Evolutionary conservation across 805 yeast genomes (phyloP).

Genomic region (Ogataea nakhonphanomensis): DNA sequence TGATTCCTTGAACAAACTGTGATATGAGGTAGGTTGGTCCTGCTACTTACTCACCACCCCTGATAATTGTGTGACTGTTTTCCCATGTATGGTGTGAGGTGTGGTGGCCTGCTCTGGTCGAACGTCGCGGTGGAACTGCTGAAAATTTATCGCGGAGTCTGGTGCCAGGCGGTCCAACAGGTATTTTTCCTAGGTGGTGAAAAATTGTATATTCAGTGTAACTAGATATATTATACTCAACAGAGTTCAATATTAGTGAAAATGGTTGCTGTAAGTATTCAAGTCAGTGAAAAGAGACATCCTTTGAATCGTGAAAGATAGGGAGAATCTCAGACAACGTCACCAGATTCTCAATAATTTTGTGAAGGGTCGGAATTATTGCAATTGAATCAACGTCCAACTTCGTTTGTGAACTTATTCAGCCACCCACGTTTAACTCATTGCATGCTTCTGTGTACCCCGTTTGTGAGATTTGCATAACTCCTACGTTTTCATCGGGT

Average conservation of each 20-base stretch:
- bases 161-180: constrained; percentile 5
- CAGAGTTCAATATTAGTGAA: constrained; percentile 14
- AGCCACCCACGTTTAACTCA: too few species aligned
- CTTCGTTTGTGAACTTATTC: too few species aligned
- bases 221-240: constrained; percentile 6
- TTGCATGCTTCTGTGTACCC: too few species aligned
- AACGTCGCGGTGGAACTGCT: not conserved
- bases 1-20: constrained; percentile 14
- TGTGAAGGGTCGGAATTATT: too few species aligned
- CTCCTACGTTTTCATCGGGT: too few species aligned
- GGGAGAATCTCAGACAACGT: too few species aligned
- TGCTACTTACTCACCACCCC: too few species aligned
- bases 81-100: constrained; percentile 14
- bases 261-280: constrained; percentile 33
- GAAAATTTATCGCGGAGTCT: not conserved
- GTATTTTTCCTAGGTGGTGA: constrained; percentile 1
- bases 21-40: too few species aligned
- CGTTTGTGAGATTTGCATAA: too few species aligned
- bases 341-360: too few species aligned
- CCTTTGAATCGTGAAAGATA: not conserved
- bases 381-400: too few species aligned
- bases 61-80: constrained; percentile 17
- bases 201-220: constrained; percentile 11
- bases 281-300: not conserved
- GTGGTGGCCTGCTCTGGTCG: not conserved